Evolutionary conservation across 768 basidiomycete species (phyloP), one percentile per base, ranked within the genome.

Genomic region (Sutorius australiensis): DNA sequence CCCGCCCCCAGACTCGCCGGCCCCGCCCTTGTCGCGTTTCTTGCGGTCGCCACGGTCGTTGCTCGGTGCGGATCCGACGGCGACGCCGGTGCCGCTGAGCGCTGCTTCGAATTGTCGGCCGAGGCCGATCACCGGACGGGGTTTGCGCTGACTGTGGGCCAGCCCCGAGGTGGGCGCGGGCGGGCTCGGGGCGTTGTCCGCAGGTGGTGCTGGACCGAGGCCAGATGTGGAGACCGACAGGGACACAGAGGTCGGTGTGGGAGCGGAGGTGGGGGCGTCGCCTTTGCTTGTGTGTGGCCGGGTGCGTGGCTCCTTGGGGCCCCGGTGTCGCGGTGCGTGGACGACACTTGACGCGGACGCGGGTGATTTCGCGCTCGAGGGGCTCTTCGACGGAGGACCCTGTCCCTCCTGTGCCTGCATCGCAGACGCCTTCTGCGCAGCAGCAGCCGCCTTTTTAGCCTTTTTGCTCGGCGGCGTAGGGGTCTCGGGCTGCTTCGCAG

Each of bases 101-200:
- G 88, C 88, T 7, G 82, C 86, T 59, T 88, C 86, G 48, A 90
- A 84, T 13, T 88, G 84, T 12, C 87, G 76, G 0, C 76, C 83
- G 8, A 86, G 63, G 0, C 86, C 85, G 31, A 89, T 69, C 10
- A 85, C 74, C 1, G 85, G 84, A 6, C 86, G 79, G 5, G 67
- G 57, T 31, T 81, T 76, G 21, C 80, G 77, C 3, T 72, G 53
- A 0, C 27, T 27, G 1, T 53, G 53, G 56, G 51, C 31, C 56
- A 21, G 53, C 0, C 30, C 5, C 0, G 17, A 8, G 14, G 1
- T 27, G 14, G 48, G 45, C 1, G 58, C 54, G 14, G 67, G 34
- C 3, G 68, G 34, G 30, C 59, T 33, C 1, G 53, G 14, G 0
- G 53, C 47, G 1, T n/a, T 38, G 8, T 55, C 44, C 54, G 45